phyloP scores from a whole-genome alignment of 306 rosid genomes.

The Vachellia collinsii region DNA sequence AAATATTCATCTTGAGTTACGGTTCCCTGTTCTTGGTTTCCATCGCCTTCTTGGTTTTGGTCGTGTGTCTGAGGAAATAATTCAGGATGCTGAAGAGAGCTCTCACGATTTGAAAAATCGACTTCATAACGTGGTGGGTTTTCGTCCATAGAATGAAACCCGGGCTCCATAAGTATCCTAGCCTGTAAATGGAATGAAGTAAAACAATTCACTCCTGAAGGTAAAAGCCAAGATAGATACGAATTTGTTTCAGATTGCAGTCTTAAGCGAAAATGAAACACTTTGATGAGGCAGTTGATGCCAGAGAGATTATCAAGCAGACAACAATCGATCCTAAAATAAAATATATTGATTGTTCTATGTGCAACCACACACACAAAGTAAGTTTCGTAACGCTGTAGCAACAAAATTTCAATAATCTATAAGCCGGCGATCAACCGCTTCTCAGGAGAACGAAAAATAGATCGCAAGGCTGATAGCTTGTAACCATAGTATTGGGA shows the following conservation, averaged over 20 bases:
- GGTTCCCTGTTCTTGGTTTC: slow-evolving; percentile 46
- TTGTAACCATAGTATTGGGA: not conserved
- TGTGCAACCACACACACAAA: not conserved
- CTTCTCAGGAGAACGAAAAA: not conserved
- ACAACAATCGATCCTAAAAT: slow-evolving; percentile 3
- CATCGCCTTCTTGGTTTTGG: slow-evolving; percentile 41
- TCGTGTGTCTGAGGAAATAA: slow-evolving; percentile 38
- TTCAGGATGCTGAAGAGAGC: slow-evolving; percentile 41
- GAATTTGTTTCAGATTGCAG: slow-evolving; percentile 1
- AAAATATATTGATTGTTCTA: not conserved
- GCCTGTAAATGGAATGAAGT: slow-evolving; percentile 61
- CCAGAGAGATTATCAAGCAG: slow-evolving; percentile 3
- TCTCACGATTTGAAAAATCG: slow-evolving; percentile 41
- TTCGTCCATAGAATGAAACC: slow-evolving; percentile 49
- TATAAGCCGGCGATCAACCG: slow-evolving; percentile 1
- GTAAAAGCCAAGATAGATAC: slow-evolving; percentile 5
- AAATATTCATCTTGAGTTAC: slow-evolving; percentile 72
- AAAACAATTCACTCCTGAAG: slow-evolving; percentile 17
- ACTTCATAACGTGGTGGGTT: slow-evolving; percentile 46
- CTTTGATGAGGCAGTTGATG: not conserved
- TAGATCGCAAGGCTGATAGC: slow-evolving; percentile 18
- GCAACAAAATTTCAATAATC: slow-evolving; percentile 8
- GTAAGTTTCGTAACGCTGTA: slow-evolving; percentile 5
- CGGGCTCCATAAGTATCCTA: slow-evolving; percentile 71
- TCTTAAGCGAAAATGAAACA: not conserved